phyloP scores from a whole-genome alignment of 1,284 basidiomycete genomes.

The Ganoderma boninense region DNA sequence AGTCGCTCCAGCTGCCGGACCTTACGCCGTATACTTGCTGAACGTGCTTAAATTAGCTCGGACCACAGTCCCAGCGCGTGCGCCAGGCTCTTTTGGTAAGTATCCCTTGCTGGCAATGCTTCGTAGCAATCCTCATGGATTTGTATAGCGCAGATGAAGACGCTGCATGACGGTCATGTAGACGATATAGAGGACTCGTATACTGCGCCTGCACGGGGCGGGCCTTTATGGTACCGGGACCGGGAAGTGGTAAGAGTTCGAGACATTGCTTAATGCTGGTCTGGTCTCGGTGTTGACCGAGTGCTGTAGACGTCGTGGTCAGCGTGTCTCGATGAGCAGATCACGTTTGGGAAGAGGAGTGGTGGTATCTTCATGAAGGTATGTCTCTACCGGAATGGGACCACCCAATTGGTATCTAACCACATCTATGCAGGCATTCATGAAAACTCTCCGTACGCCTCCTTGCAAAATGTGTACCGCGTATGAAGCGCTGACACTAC shows the following conservation, averaged over 20 bases:
- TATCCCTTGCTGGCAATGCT: not conserved
- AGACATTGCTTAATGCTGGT: no score
- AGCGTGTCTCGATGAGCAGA: slow-evolving; percentile 23
- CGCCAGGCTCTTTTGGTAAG: slow-evolving; percentile 2
- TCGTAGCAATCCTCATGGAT: not conserved
- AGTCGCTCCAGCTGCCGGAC: not conserved
- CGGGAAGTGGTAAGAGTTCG: slow-evolving; percentile 19
- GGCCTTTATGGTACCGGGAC: not conserved
- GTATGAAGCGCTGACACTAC: not conserved
- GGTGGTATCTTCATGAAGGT: slow-evolving; percentile 28
- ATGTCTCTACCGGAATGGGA: not conserved
- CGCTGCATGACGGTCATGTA: slow-evolving; percentile 4
- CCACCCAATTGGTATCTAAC: not conserved
- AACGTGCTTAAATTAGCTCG: not conserved
- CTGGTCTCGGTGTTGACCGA: not conserved
- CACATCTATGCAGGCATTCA: slow-evolving; percentile 1
- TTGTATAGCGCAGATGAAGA: slow-evolving; percentile 2
- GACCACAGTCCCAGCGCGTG: not conserved
- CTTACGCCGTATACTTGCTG: not conserved
- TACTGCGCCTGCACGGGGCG: no score
- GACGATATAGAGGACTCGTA: not conserved
- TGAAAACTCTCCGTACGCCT: not conserved
- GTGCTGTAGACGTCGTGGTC: slow-evolving; percentile 24
- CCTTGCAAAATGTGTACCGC: no score
- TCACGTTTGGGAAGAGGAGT: slow-evolving; percentile 7